phyloP scores from a whole-genome alignment of 306 rosid genomes.

The Carpinus fangiana region DNA sequence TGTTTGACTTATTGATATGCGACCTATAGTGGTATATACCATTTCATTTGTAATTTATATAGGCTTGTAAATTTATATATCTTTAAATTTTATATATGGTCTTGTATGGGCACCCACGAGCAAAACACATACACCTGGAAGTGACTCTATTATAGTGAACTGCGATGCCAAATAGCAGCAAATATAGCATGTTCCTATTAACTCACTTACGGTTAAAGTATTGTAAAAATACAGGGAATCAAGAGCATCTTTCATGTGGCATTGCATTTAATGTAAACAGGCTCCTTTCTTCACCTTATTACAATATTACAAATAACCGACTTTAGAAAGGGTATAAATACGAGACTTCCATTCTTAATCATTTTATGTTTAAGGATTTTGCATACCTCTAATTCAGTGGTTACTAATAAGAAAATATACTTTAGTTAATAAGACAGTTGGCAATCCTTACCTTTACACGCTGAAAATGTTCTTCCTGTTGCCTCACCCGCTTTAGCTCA shows the following conservation, averaged over 20 bases:
- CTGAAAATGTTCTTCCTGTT: slow-evolving; percentile 92
- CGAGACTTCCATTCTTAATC: background rate
- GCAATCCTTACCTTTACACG: slow-evolving; percentile 73
- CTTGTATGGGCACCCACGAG: background rate
- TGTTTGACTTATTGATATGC: background rate
- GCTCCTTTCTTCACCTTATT: slow-evolving; percentile 2
- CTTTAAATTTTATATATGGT: background rate
- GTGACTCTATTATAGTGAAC: background rate
- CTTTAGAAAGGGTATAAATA: background rate
- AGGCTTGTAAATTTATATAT: background rate
- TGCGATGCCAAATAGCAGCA: background rate
- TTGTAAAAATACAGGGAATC: too few relatives aligned
- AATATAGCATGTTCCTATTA: background rate
- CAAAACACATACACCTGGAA: background rate
- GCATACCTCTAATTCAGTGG: background rate
- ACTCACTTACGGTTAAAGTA: background rate
- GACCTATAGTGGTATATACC: background rate
- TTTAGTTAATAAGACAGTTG: background rate
- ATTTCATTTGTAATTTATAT: background rate
- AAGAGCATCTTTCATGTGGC: background rate
- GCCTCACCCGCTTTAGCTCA: slow-evolving; percentile 84
- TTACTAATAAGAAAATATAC: background rate
- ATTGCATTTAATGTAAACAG: background rate
- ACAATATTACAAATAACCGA: background rate
- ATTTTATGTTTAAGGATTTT: background rate